Conservation (phyloP, 2,329 filamentous ascomycete species). For the Simplicillium aogashimaense region DNA sequence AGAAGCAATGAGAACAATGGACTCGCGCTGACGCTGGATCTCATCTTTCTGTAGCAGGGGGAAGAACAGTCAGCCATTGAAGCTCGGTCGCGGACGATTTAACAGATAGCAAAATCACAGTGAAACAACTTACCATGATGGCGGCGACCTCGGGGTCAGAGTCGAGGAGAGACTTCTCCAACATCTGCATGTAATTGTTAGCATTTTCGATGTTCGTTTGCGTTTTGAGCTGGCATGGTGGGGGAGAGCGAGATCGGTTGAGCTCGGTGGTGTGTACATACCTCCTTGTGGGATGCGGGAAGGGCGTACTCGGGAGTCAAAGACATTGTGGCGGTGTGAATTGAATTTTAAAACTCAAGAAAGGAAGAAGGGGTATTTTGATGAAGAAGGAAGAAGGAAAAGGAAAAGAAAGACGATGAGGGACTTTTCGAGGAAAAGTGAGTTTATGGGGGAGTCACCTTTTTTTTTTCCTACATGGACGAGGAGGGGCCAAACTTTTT, state of each 20-base stretch:
- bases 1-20: slow-evolving; percentile 95
- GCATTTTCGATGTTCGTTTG: slow-evolving; percentile 2
- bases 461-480: not conserved
- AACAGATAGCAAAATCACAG: not conserved
- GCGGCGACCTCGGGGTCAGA: slow-evolving; percentile 88
- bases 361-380: slow-evolving; percentile 5
- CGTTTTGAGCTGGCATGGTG: slow-evolving; percentile 2
- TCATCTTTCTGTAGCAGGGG: slow-evolving; percentile 60
- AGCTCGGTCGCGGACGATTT: not conserved
- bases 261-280: slow-evolving; percentile 17
- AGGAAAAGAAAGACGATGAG: slow-evolving; percentile 3
- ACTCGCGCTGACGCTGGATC: slow-evolving; percentile 95
- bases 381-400: slow-evolving; percentile 4
- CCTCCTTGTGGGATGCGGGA: slow-evolving; percentile 44
- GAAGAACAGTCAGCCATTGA: slow-evolving; percentile 18
- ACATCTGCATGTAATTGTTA: slow-evolving; percentile 52
- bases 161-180: slow-evolving; percentile 89
- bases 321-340: slow-evolving; percentile 25
- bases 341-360: slow-evolving; percentile 3
- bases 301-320: slow-evolving; percentile 39
- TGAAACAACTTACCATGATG: slow-evolving; percentile 71
- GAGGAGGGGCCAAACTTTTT: too few species aligned
- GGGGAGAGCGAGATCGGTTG: not conserved
- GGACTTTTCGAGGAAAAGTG: slow-evolving; percentile 1
- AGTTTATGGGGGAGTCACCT: not conserved